Base-by-base conservation (phyloP, 1,139 yeast genomes). In the Blastobotrys raffinosifermentans region DNA sequence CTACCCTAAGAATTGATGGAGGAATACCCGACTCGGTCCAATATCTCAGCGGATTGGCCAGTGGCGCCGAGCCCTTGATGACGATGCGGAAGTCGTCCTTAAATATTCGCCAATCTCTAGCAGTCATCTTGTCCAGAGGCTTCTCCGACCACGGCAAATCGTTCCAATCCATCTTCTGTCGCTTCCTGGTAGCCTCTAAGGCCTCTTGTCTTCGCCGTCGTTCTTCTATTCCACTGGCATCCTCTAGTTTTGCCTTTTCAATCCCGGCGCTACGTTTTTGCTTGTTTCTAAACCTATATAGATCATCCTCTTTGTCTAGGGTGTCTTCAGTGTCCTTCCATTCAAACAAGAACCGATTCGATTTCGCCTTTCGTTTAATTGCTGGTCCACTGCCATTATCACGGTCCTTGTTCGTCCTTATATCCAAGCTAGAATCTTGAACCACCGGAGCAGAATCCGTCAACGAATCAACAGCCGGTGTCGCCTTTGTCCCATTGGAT, bases 81-180 rank as follows among this genome's bases (percentile, higher is more conserved):
- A 69, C 64, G 19, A 89, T 86, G 44, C 72, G 73, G 55, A 66
- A 84, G 50, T 89, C 96, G 53, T 86, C 95, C 47, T 73, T 75
- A 55, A 89, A 67, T 33, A 86, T 81, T 43, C 96, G 69, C 97
- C 97, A 91, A 57, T 91, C 98, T 43, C 96, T 67, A 0, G 70
- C 64, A 0, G 74, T 73, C 98, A 91, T 87, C 32, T 74, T 70
- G 0, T 60, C 60, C 2, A 79, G 57, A 0, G 71, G 56, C 53
- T 91, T 91, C 33, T 76, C 67, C 0, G 75, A 62, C 97, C 97
- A 91, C 48, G 79, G 91, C 9, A 60, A 48, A 20, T 66, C 70
- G 7, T 55, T 57, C 48, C 45, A 43, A 19, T 49, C 53, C 8
- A 56, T 56, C 46, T 45, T 44, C 13, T 49, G 52, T 3, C 35